Base-by-base conservation (phyloP, 2,329 filamentous ascomycete species). In the Colletotrichum eremochloae region DNA sequence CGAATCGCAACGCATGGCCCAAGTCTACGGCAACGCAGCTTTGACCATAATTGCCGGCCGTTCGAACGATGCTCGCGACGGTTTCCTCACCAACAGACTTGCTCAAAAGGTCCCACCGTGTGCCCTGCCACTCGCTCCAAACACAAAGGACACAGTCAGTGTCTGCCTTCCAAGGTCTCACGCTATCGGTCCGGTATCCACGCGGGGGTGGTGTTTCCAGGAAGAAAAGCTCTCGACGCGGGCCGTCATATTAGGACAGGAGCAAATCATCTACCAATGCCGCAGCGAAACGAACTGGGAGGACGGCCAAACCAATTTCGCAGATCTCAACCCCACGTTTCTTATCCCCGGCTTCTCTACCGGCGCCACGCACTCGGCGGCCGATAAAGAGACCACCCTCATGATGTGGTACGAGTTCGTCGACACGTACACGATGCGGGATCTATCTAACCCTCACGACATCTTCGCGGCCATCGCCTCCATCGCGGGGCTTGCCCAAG, bases 1-100 rank as follows among this genome's bases (percentile, higher is more conserved):
- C 15, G 71, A 75, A 46, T 71, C 73, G 29, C 63, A 33, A 36
- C 57, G 33, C 2, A 75, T 75, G 73, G 73, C 67, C 14, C 67
- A 48, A 5, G 71, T 74, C 5, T 75, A 75, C 40, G 67, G 73
- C 12, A 71, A 75, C n/a, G 56, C 73, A 18, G 44, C n/a, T 20
- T 53, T 74, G 36, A 74, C 71, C 36, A 36, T 75, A 3, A 63
- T 68, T 5, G 66, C 66, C 7, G 66, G 53, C 14, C 66, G 66
- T 36, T 68, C 66, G 4, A 24, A 6, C 5, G 66, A 68, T n/a
- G 57, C 66, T 8, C 48, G 57, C 9, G 31, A 52, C 33, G 67
- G 67, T 12, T 69, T 69, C 33, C 33, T 65, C 8, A n/a, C 52
- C 2, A 63, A 63, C 15, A n/a, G 48, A 20, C 46, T 63, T 31